phyloP scores from a whole-genome alignment of 306 rosid genomes.

The Prunus campanulata region DNA sequence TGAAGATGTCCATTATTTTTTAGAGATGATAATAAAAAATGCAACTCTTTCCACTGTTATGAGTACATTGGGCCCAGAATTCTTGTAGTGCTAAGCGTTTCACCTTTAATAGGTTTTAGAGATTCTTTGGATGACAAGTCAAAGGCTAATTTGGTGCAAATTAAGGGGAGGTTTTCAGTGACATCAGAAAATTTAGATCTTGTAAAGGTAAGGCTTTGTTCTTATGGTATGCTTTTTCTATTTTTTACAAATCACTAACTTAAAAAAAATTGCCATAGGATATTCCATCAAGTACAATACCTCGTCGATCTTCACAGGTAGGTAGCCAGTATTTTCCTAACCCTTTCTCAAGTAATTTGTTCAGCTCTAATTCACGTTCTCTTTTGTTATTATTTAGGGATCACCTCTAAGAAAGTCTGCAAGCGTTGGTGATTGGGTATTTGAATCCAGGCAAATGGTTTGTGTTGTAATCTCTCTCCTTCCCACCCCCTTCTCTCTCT shows the following conservation, averaged over 20 bases:
- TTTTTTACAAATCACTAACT: conserved; percentile 42
- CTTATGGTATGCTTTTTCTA: conserved; percentile 8
- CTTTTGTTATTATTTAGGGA: conserved; percentile 49
- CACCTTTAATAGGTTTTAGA: conserved; percentile 64
- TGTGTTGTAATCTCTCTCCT: conserved; percentile 25
- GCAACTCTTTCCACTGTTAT: conserved; percentile 20
- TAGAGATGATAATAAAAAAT: neutral
- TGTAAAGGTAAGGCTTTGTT: conserved; percentile 64
- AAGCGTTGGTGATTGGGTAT: conserved; percentile 93
- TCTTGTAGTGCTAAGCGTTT: conserved; percentile 25
- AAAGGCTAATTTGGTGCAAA: conserved; percentile 93
- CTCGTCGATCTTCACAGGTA: conserved; percentile 91
- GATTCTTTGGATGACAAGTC: conserved; percentile 93
- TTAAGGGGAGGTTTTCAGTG: conserved; percentile 95
- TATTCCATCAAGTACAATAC: conserved; percentile 84
- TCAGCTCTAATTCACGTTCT: conserved; percentile 24
- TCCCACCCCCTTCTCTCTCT: neutral
- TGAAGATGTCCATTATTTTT: conserved; percentile 22
- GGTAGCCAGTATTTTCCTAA: conserved; percentile 29
- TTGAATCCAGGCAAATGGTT: conserved; percentile 81
- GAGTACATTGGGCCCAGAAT: conserved; percentile 2
- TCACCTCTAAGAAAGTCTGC: conserved; percentile 89
- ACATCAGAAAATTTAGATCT: conserved; percentile 96
- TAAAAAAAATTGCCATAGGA: conserved; percentile 54
- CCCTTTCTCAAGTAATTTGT: conserved; percentile 10